Conservation (phyloP, 1,284 basidiomycete species). For the Irpex rosettiformis region DNA sequence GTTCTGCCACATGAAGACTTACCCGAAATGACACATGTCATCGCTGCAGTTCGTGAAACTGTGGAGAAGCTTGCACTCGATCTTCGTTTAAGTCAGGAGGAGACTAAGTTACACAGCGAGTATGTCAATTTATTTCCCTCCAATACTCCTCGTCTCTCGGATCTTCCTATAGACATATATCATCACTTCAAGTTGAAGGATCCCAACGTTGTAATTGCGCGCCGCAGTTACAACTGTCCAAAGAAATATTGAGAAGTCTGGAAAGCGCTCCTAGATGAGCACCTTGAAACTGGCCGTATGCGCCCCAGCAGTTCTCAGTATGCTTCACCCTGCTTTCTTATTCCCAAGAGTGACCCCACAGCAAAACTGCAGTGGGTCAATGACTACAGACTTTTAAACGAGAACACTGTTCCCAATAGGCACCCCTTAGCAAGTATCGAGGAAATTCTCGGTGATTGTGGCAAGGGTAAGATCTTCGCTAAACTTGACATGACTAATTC, state of each 20-base stretch:
- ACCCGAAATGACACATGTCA: background rate
- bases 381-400: constrained; percentile 35
- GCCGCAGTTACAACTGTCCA: constrained; percentile 17
- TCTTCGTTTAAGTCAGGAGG: background rate
- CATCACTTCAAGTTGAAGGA: constrained; percentile 20
- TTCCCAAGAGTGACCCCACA: constrained; percentile 34
- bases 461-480: constrained; percentile 29
- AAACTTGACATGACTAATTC: constrained; percentile 40
- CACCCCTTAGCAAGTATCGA: constrained; percentile 34
- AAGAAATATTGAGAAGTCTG: constrained; percentile 20
- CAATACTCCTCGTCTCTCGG: constrained; percentile 17
- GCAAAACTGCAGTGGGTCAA: constrained; percentile 37
- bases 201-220: constrained; percentile 16
- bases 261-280: constrained; percentile 14
- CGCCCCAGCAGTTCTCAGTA: constrained; percentile 15
- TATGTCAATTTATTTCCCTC: constrained; percentile 13
- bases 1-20: too few relatives aligned
- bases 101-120: background rate
- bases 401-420: constrained; percentile 31
- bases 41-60: background rate
- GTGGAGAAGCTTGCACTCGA: background rate
- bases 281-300: constrained; percentile 21
- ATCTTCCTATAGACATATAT: constrained; percentile 17
- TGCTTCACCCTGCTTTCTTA: constrained; percentile 34
- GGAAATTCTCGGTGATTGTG: constrained; percentile 17